Evolutionary conservation across 768 basidiomycete species (phyloP).

Genomic region (Amanita jacksonii): DNA sequence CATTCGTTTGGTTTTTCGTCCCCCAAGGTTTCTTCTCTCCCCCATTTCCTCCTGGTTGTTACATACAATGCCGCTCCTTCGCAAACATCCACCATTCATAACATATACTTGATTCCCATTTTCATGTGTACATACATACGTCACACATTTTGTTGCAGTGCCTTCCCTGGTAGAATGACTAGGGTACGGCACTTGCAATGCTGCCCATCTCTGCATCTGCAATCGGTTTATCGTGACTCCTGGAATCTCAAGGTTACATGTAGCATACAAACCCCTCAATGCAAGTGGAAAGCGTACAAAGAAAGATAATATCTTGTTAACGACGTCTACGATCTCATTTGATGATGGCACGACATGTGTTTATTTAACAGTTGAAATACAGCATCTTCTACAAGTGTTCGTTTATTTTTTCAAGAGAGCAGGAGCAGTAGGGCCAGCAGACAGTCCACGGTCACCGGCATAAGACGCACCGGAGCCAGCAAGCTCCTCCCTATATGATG

Average conservation of each 20-base stretch:
- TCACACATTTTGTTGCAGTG: background rate
- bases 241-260: background rate
- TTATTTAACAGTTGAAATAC: background rate
- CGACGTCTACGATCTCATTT: background rate
- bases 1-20: background rate
- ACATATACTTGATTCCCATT: background rate
- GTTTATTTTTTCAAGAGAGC: constrained; percentile 58
- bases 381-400: constrained; percentile 7
- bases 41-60: background rate
- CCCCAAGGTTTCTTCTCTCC: background rate
- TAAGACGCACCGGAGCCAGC: constrained; percentile 50
- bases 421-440: constrained; percentile 65
- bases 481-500: constrained; percentile 43
- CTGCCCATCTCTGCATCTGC: background rate
- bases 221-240: too few relatives aligned
- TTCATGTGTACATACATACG: background rate
- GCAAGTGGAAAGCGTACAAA: background rate
- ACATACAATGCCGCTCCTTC: background rate
- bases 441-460: constrained; percentile 74
- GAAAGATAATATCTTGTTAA: constrained; percentile 2
- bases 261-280: background rate
- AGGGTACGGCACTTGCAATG: too few relatives aligned
- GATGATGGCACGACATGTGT: background rate
- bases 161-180: too few relatives aligned
- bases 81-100: background rate